phyloP scores from a whole-genome alignment of 164 flowering plant genomes.

The Cinnamomum micranthum region DNA sequence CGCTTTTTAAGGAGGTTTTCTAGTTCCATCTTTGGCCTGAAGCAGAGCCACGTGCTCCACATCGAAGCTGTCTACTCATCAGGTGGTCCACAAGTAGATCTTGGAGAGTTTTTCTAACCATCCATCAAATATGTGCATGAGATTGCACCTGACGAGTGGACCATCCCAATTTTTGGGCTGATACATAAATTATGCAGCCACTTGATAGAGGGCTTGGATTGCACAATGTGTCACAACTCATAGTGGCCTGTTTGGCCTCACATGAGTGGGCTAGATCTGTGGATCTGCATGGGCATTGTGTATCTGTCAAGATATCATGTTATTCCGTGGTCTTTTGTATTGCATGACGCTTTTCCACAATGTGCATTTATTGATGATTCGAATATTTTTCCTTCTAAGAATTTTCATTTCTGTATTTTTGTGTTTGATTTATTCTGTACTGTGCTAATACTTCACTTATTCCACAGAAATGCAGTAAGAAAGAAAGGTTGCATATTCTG shows the following conservation, averaged over 20 bases:
- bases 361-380: not conserved
- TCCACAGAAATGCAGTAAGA: constrained; percentile 53
- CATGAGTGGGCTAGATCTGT: not conserved
- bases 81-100: not conserved
- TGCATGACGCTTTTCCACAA: not conserved
- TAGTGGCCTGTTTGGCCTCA: not conserved
- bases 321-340: not conserved
- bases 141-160: not conserved
- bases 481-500: constrained; percentile 43
- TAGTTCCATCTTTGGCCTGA: not conserved
- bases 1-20: not conserved
- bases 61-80: not conserved
- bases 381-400: not conserved
- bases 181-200: not conserved
- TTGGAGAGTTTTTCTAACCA: not conserved
- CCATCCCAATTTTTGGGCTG: not conserved
- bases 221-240: not conserved
- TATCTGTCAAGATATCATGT: not conserved
- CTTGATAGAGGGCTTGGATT: not conserved
- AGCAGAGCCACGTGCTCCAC: not conserved
- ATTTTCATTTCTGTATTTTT: not conserved
- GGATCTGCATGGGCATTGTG: not conserved
- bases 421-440: not conserved
- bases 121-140: not conserved
- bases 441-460: constrained; percentile 13